Evolutionary conservation across 2,329 filamentous ascomycete genomes (phyloP).

Genomic region (Cladosporium sphaerospermum): DNA sequence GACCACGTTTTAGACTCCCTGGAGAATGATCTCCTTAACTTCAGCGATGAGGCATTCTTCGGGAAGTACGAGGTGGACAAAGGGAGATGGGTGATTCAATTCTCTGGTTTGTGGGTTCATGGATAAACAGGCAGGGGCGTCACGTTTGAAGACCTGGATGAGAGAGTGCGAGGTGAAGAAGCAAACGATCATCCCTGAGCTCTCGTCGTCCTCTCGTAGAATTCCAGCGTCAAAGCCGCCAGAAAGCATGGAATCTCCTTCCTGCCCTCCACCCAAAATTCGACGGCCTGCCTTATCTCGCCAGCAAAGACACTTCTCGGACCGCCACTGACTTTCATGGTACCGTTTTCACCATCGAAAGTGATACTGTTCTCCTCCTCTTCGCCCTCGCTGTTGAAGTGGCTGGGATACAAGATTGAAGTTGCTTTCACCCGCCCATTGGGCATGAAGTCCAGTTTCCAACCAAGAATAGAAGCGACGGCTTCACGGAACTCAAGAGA

Average conservation of each 20-base stretch:
- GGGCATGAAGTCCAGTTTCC: constrained; percentile 93
- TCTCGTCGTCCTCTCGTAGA: constrained; percentile 63
- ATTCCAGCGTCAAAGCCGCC: constrained; percentile 84
- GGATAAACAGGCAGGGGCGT: too few species aligned
- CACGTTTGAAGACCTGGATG: too few species aligned
- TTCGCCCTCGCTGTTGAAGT: constrained; percentile 36
- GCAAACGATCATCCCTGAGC: constrained; percentile 18
- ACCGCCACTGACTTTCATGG: constrained; percentile 95
- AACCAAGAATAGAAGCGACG: constrained; percentile 84
- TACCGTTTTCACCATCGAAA: constrained; percentile 88
- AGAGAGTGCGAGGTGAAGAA: too few species aligned
- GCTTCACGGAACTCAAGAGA: constrained; percentile 92
- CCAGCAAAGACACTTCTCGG: constrained; percentile 78
- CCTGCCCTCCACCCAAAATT: constrained; percentile 92
- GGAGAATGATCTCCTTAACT: too few species aligned
- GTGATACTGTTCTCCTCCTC: constrained; percentile 56
- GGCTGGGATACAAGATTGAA: constrained; percentile 66
- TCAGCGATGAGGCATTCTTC: too few species aligned
- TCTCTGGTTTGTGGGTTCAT: too few species aligned
- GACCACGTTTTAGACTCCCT: too few species aligned
- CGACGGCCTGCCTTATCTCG: constrained; percentile 78
- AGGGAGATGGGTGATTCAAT: too few species aligned
- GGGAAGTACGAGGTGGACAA: too few species aligned
- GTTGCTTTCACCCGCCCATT: constrained; percentile 94
- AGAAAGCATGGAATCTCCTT: constrained; percentile 91